Conservation (phyloP, 148 eudicot species). For the Polygonum aviculare region DNA sequence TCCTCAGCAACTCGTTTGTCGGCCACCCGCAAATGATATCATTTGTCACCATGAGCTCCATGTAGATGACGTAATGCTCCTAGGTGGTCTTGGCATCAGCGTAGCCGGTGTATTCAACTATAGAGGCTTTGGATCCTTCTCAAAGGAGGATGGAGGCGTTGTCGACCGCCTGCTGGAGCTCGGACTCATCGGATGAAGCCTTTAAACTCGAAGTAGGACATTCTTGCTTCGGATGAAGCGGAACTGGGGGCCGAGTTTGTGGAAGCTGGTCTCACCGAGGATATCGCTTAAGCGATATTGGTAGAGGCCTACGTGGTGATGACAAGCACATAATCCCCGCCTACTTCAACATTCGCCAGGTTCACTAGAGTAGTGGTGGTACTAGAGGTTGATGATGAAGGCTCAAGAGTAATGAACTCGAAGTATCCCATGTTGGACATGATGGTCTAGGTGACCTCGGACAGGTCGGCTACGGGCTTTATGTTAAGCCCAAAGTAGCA, state of each 20-base stretch:
- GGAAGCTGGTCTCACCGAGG: slow-evolving; percentile 53
- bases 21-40: too few species aligned
- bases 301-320: slow-evolving; percentile 61
- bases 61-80: too few species aligned
- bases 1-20: too few species aligned
- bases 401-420: slow-evolving; percentile 69
- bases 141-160: slow-evolving; percentile 25
- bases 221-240: slow-evolving; percentile 58
- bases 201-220: slow-evolving; percentile 53
- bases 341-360: slow-evolving; percentile 47
- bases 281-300: too few species aligned
- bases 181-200: slow-evolving; percentile 41
- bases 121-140: slow-evolving; percentile 17
- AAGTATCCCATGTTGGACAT: slow-evolving; percentile 77
- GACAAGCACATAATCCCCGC: slow-evolving; percentile 67
- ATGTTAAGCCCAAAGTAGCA: slow-evolving; percentile 68
- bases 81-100: too few species aligned
- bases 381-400: slow-evolving; percentile 9
- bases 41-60: too few species aligned
- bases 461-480: slow-evolving; percentile 49
- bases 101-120: too few species aligned
- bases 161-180: slow-evolving; percentile 36
- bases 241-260: slow-evolving; percentile 79
- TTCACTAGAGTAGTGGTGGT: slow-evolving; percentile 47
- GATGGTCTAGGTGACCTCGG: slow-evolving; percentile 64